phyloP scores from a whole-genome alignment of 176 grass and related monocot species.

The Aegilops tauschii region DNA sequence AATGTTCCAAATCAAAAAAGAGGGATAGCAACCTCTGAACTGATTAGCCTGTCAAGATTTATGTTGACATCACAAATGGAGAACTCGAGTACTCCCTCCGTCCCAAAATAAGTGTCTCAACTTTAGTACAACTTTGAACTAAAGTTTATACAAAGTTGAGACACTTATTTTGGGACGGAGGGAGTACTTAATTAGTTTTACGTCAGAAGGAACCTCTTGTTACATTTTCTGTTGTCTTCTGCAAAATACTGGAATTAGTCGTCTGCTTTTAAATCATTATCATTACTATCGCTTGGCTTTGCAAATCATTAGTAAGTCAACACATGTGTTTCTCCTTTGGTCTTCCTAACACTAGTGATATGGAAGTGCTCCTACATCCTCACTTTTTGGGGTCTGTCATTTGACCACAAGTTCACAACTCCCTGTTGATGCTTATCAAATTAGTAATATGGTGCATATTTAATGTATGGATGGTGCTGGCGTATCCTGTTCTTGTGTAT shows the following conservation, averaged over 20 bases:
- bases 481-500: background rate
- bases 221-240: background rate
- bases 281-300: conserved; percentile 1
- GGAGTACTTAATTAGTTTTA: background rate
- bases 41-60: background rate
- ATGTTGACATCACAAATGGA: background rate
- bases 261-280: background rate
- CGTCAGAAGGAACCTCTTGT: background rate
- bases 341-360: background rate
- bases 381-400: background rate
- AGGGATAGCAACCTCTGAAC: background rate
- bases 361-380: background rate
- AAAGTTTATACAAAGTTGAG: too few relatives aligned
- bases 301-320: background rate
- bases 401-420: background rate
- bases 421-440: background rate
- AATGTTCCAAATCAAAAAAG: conserved; percentile 36
- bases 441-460: background rate
- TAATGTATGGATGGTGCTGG: background rate
- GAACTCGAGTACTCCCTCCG: background rate
- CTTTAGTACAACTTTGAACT: too few relatives aligned
- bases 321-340: background rate
- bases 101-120: too few relatives aligned
- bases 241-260: background rate
- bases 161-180: too few relatives aligned